These are phyloP conservation scores for Gremmenia infestans DNA, from an alignment of 2,329 filamentous ascomycete species.

Conservation along the genomic window DNA sequence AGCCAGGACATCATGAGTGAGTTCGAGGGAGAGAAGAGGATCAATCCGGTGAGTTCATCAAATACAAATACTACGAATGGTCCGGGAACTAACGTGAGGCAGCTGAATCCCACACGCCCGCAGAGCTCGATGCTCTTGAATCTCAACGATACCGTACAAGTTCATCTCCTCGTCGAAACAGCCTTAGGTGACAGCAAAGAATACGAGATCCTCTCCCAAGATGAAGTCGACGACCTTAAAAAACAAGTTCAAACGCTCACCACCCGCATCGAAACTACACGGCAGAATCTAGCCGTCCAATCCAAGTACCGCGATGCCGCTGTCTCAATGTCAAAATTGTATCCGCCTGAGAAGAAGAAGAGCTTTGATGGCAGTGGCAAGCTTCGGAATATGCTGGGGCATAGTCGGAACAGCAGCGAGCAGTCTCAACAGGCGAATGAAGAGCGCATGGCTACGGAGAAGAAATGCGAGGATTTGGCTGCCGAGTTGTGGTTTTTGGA, in stretches of 20 bases:
- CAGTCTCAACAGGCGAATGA: slow-evolving; percentile 56
- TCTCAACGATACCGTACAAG: slow-evolving; percentile 68
- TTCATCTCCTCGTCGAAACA: slow-evolving; percentile 90
- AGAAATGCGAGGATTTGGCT: slow-evolving; percentile 80
- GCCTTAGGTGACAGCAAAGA: slow-evolving; percentile 82
- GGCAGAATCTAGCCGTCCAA: slow-evolving; percentile 80
- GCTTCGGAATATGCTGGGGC: slow-evolving; percentile 44
- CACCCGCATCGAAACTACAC: slow-evolving; percentile 74
- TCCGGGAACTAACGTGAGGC: slow-evolving; percentile 8
- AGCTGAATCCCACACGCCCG: slow-evolving; percentile 48
- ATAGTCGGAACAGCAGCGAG: slow-evolving; percentile 36
- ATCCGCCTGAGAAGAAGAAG: slow-evolving; percentile 55
- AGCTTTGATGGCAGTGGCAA: slow-evolving; percentile 45
- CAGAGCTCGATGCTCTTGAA: slow-evolving; percentile 55
- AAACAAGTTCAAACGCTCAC: slow-evolving; percentile 71
- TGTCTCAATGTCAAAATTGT: slow-evolving; percentile 76
- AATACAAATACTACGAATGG: not conserved
- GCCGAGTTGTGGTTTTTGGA: slow-evolving; percentile 76
- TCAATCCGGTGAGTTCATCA: slow-evolving; percentile 47
- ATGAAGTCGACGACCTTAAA: slow-evolving; percentile 88
- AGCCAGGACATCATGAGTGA: slow-evolving; percentile 48
- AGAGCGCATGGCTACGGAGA: slow-evolving; percentile 68
- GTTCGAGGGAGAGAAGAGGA: slow-evolving; percentile 49
- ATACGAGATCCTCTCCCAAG: slow-evolving; percentile 81
- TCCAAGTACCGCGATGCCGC: slow-evolving; percentile 93